These are phyloP conservation scores for Penicillium sp. DNA, from an alignment of 2,329 filamentous ascomycete species.

Conservation along the genomic window DNA sequence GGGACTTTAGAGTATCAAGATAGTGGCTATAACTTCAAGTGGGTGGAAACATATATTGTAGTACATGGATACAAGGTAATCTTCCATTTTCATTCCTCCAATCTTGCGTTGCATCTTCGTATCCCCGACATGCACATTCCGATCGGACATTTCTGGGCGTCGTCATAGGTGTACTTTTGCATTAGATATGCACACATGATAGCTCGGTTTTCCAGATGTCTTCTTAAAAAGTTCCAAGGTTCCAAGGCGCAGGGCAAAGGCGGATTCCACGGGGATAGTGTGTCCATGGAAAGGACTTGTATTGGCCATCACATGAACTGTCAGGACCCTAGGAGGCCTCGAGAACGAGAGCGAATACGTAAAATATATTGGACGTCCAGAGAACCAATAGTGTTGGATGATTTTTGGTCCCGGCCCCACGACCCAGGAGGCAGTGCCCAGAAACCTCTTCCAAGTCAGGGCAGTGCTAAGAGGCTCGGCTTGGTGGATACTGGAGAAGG, in stretches of 20 bases:
- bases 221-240: not conserved
- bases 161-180: not conserved
- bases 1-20: not conserved
- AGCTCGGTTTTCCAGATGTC: not conserved
- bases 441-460: not conserved
- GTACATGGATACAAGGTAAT: not conserved
- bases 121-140: not conserved
- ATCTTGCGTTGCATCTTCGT: not conserved
- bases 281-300: not conserved
- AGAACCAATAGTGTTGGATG: not conserved
- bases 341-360: not conserved
- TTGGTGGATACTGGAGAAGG: not conserved
- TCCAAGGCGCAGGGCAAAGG: constrained; percentile 1
- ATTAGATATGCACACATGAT: not conserved
- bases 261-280: not conserved
- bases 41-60: not conserved
- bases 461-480: not conserved
- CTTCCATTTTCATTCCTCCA: not conserved
- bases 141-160: not conserved
- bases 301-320: not conserved
- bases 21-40: not conserved
- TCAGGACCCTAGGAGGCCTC: not conserved
- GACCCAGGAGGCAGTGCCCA: not conserved
- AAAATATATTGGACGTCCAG: not conserved
- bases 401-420: not conserved